Evolutionary conservation across 306 rosid genomes (phyloP).

Genomic region (Trifolium repens): DNA sequence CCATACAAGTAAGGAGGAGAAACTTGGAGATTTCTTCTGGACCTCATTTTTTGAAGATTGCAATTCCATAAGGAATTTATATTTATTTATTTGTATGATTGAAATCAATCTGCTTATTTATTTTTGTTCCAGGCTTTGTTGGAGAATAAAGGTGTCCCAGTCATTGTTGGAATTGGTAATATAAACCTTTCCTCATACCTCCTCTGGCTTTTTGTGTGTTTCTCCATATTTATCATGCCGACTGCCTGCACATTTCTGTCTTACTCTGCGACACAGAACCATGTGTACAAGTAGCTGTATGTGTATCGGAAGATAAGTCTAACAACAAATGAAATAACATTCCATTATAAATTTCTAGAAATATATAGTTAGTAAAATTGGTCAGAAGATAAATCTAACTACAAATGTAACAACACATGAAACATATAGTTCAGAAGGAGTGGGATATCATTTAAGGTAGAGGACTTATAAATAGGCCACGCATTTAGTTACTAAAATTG

Average conservation of each 20-base stretch:
- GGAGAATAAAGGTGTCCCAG: slow-evolving; percentile 96
- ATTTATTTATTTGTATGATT: slow-evolving; percentile 39
- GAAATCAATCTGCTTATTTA: slow-evolving; percentile 38
- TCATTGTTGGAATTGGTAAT: slow-evolving; percentile 97
- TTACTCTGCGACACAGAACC: slow-evolving; percentile 31
- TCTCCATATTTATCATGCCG: slow-evolving; percentile 21
- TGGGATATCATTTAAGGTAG: slow-evolving; percentile 29
- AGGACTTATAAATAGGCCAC: slow-evolving; percentile 13
- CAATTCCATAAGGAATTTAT: slow-evolving; percentile 28
- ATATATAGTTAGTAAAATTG: background rate
- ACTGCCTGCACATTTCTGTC: slow-evolving; percentile 13
- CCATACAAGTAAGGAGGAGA: slow-evolving; percentile 79
- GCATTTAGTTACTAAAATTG: slow-evolving; percentile 10
- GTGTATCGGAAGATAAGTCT: slow-evolving; percentile 2
- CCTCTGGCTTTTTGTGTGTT: slow-evolving; percentile 31
- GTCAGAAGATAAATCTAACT: too few species aligned
- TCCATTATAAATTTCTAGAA: slow-evolving; percentile 1
- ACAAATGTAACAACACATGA: background rate
- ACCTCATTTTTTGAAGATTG: slow-evolving; percentile 42
- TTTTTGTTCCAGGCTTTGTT: slow-evolving; percentile 78
- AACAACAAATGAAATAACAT: background rate
- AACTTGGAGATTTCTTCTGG: slow-evolving; percentile 40
- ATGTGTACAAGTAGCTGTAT: slow-evolving; percentile 28
- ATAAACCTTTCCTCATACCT: slow-evolving; percentile 34
- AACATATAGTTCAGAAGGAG: slow-evolving; percentile 11